Conservation (phyloP, 1,284 basidiomycete species). For the Ustilago bromivora region DNA sequence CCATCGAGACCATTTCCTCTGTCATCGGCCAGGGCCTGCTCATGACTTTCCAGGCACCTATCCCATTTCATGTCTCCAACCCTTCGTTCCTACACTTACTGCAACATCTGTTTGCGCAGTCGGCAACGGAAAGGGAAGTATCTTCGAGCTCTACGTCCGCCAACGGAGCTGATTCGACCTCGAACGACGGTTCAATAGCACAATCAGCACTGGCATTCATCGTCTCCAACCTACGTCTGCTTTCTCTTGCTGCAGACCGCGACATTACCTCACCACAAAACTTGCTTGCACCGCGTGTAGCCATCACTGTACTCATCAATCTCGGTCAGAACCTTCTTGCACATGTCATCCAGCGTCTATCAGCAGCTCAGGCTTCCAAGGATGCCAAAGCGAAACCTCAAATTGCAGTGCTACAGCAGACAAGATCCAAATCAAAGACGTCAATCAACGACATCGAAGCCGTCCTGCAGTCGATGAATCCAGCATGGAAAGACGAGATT, state of each 20-base stretch:
- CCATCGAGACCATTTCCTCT: conserved; percentile 43
- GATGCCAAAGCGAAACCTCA: conserved; percentile 20
- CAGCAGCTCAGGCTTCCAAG: conserved; percentile 18
- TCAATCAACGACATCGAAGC: conserved; percentile 25
- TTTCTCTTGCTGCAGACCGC: conserved; percentile 34
- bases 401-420: conserved; percentile 7
- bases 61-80: conserved; percentile 21
- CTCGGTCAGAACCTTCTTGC: conserved; percentile 35
- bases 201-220: conserved; percentile 28
- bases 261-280: conserved; percentile 30
- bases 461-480: conserved; percentile 41
- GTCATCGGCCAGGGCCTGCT: conserved; percentile 47
- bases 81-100: conserved; percentile 28
- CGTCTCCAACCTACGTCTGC: conserved; percentile 33
- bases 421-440: conserved; percentile 11
- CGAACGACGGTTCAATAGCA: conserved; percentile 9
- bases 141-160: conserved; percentile 3
- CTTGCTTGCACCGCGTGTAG: conserved; percentile 46
- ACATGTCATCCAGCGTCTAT: conserved; percentile 22
- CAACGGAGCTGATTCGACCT: background rate
- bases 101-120: conserved; percentile 11
- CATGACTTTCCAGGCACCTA: conserved; percentile 34
- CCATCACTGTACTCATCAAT: conserved; percentile 48
- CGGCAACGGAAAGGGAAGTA: background rate
- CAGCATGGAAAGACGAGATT: conserved; percentile 51